These are phyloP conservation scores for Herpetomonas muscarum DNA, from an alignment of 208 protist species.

Conservation along the genomic window DNA sequence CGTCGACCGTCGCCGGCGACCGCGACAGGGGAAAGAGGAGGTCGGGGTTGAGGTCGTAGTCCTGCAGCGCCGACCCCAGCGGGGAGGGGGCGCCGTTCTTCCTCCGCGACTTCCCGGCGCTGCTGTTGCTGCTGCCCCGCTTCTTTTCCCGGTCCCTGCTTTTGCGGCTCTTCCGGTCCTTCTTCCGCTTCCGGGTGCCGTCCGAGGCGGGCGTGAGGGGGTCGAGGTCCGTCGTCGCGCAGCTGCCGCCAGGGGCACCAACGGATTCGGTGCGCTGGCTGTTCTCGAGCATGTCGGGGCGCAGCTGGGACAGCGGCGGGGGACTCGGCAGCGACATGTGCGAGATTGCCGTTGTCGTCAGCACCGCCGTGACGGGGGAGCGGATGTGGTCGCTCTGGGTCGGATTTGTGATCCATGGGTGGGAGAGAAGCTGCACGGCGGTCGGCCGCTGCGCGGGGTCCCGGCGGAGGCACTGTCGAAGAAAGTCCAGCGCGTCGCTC, in stretches of 20 bases:
- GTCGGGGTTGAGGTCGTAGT: too few relatives aligned
- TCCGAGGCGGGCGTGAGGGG: neutral
- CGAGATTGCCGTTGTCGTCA: conserved; percentile 3
- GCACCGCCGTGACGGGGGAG: conserved; percentile 2
- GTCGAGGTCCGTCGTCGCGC: too few relatives aligned
- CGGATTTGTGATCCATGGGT: conserved; percentile 57
- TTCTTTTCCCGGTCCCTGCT: neutral
- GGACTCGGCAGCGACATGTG: too few relatives aligned
- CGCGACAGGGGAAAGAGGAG: too few relatives aligned
- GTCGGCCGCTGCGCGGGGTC: conserved; percentile 47
- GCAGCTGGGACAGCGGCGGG: too few relatives aligned
- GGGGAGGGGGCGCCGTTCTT: neutral
- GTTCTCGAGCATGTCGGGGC: too few relatives aligned
- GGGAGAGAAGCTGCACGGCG: conserved; percentile 44
- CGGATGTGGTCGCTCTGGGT: conserved; percentile 8
- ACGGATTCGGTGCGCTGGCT: too few relatives aligned
- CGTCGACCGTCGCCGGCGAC: too few relatives aligned
- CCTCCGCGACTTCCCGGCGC: neutral
- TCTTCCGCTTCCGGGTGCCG: too few relatives aligned
- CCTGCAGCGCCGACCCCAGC: too few relatives aligned
- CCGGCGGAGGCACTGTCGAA: conserved; percentile 52
- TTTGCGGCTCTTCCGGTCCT: too few relatives aligned
- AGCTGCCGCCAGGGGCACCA: too few relatives aligned
- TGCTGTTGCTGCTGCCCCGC: neutral
- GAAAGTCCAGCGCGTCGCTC: conserved; percentile 43